A percentile compares a stretch with the other conserved stretches of the same genome.
These are phyloP conservation scores for Suillus brevipes DNA, from an alignment of 768 basidiomycete species.

Conservation along the genomic window DNA sequence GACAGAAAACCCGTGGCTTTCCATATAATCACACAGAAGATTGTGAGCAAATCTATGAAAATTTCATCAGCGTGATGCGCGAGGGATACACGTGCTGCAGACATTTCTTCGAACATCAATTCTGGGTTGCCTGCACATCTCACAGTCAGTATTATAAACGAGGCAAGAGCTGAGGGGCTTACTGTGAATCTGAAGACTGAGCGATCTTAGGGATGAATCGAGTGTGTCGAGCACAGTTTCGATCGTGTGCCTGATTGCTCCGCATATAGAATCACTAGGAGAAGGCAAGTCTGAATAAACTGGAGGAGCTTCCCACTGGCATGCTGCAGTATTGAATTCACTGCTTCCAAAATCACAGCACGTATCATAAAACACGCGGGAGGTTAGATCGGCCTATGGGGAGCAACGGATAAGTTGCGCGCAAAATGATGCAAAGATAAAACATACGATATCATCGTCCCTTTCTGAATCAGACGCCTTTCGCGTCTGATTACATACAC, in stretches of 20 bases:
- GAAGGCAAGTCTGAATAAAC: conserved; percentile 35
- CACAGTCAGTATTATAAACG: conserved; percentile 13
- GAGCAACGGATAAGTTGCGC: conserved; percentile 2
- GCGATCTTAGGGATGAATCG: conserved; percentile 51
- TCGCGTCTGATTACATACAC: background rate
- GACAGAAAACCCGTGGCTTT: conserved; percentile 64
- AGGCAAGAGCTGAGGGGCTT: conserved; percentile 18
- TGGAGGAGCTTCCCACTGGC: conserved; percentile 39
- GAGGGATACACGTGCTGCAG: conserved; percentile 20
- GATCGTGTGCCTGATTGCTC: conserved; percentile 52
- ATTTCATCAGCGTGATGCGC: conserved; percentile 12
- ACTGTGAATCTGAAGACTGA: conserved; percentile 79
- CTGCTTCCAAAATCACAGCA: conserved; percentile 46
- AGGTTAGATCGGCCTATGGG: conserved; percentile 12
- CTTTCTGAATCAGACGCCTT: background rate
- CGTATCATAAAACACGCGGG: conserved; percentile 37
- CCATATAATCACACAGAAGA: conserved; percentile 65
- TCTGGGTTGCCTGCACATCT: conserved; percentile 59
- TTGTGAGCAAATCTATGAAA: conserved; percentile 68
- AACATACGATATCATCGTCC: background rate
- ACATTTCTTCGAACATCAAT: conserved; percentile 66
- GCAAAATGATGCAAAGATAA: background rate
- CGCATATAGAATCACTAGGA: conserved; percentile 13
- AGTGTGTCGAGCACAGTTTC: conserved; percentile 54
- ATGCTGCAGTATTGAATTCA: conserved; percentile 29